Percentiles rank a stretch among this genome's conserved stretches.
Evolutionary conservation across 163 green algal species (phyloP).

Genomic region (Coccomyxa subellipsoidea): DNA sequence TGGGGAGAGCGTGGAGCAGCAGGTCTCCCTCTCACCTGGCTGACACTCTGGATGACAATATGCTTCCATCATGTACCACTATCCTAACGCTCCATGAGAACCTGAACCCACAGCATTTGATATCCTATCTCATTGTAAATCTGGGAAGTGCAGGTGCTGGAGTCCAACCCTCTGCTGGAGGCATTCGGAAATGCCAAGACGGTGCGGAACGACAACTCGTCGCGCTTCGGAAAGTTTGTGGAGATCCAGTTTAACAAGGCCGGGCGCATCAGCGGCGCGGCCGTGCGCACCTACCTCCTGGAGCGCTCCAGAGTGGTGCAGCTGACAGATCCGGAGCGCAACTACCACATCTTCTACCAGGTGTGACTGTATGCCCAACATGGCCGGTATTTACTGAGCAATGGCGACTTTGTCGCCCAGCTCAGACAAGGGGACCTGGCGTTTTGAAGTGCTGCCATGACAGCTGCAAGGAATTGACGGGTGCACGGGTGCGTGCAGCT

Average conservation of each 20-base stretch:
- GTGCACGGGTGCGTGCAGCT: no score
- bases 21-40: conserved; percentile 40
- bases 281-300: conserved; percentile 97
- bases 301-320: conserved; percentile 91
- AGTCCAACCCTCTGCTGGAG: conserved; percentile 98
- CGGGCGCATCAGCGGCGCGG: conserved; percentile 89
- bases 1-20: conserved; percentile 63
- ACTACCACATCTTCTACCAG: conserved; percentile 99
- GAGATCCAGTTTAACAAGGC: conserved; percentile 97
- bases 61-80: no score
- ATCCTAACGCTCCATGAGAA: no score
- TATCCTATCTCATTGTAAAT: no score
- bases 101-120: no score
- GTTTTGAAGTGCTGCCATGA: background rate
- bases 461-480: no score
- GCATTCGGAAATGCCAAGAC: conserved; percentile 99
- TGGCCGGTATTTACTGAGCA: no score
- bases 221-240: conserved; percentile 98
- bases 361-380: conserved; percentile 37
- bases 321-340: conserved; percentile 93
- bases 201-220: conserved; percentile 96
- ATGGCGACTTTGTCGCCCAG: no score
- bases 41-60: no score
- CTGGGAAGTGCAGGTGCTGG: conserved; percentile 93
- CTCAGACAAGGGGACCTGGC: no score